Evolutionary conservation across 129 eudicot species (phyloP).

Genomic region (Tagetes erecta): DNA sequence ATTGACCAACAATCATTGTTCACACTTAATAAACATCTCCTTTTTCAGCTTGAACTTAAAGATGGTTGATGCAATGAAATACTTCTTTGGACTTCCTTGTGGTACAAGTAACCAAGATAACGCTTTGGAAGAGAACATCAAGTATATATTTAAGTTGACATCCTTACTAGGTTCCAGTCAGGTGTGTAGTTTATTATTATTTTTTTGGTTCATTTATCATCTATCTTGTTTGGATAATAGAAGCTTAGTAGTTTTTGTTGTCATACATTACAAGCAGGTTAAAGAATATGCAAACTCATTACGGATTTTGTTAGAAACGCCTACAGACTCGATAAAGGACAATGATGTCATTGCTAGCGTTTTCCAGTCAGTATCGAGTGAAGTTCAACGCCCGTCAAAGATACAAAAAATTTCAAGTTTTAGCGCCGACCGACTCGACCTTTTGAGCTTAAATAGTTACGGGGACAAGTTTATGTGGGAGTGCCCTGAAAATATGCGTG

Average conservation of each 20-base stretch:
- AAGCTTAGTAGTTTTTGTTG: background rate
- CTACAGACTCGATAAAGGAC: constrained; percentile 38
- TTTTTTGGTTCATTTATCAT: background rate
- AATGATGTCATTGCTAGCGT: constrained; percentile 37
- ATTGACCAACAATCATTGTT: constrained; percentile 5
- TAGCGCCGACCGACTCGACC: constrained; percentile 54
- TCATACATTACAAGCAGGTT: constrained; percentile 39
- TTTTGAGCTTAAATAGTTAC: constrained; percentile 42
- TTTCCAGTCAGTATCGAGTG: constrained; percentile 28
- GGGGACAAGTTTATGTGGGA: constrained; percentile 78
- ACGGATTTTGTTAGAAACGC: constrained; percentile 49
- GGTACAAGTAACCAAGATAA: constrained; percentile 39
- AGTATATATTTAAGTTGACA: constrained; percentile 49
- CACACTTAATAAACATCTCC: constrained; percentile 7
- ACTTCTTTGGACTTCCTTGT: constrained; percentile 62
- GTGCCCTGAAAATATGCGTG: constrained; percentile 89
- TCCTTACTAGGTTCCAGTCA: constrained; percentile 44
- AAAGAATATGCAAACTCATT: constrained; percentile 52
- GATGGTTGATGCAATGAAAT: constrained; percentile 67
- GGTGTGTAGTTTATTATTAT: constrained; percentile 22
- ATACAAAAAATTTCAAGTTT: constrained; percentile 50
- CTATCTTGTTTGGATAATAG: background rate
- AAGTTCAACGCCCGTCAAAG: constrained; percentile 38
- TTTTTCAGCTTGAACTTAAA: constrained; percentile 57
- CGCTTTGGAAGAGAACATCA: constrained; percentile 47